Evolutionary conservation across 2,329 filamentous ascomycete genomes (phyloP), one percentile per base, ranked within the genome.

Genomic region (Aspergillus eucalypticola): DNA sequence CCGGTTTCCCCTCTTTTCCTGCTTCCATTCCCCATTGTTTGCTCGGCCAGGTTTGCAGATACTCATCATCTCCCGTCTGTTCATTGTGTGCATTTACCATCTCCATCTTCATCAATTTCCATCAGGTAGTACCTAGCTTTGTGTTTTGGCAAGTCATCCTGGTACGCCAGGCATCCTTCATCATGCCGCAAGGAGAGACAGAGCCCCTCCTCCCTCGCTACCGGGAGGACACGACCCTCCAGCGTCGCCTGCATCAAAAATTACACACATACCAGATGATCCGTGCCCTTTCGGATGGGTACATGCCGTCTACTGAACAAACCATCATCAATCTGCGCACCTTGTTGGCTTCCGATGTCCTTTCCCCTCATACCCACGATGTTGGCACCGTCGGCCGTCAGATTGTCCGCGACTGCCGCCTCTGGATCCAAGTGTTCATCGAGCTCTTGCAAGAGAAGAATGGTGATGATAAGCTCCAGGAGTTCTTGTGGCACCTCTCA

Each of bases 211-310:
- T 96, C 52, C 90, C 92, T 60, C 88, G 88, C 69, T 95, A 79
- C 58, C 72, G 75, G 62, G 89, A 96, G 75, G 91, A 95, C 69
- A 96, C 93, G 1, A 79, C 82, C 32, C 80, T 93, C 56, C 91
- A 96, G 82, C 83, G 87, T 51, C 83, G 87, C 69, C 83, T 96
- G 60, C 91, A 94, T 71, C 88, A 94, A 75, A 97, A 96, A 82
- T 84, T 98, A 62, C 94, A 96, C 78, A 89, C 89, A 25, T 97
- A 96, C 73, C 92, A 96, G 81, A 96, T 96, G 89, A 74, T 92
- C 27, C 86, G 90, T 56, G 94, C 94, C 57, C 75, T 97, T 8
- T 85, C 86, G 1, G 86, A 91, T 70, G 94, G 94, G 5, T 97
- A 88, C 76, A 93, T 98, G 90, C 94, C 94, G 50, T 95, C 91